Base-by-base conservation (phyloP, 1,284 basidiomycete genomes). In the Rugiboletus extremiorientalis region DNA sequence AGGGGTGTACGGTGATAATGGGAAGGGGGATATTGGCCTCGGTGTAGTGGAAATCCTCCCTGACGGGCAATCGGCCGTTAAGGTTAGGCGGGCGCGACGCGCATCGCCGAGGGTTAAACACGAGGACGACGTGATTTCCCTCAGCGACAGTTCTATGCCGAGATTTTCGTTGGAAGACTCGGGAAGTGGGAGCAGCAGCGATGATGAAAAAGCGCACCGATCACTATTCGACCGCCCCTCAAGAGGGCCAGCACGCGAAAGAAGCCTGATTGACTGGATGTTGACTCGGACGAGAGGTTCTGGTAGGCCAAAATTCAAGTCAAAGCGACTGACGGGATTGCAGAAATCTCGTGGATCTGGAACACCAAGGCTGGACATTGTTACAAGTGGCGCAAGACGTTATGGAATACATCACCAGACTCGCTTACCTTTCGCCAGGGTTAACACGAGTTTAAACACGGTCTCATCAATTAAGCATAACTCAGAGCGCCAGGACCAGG, bases 201-300 rank as follows among this genome's bases (percentile, higher is more conserved):
- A 74, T 5, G 68, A 71, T 11, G 74, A 67, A 66, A 44, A 67
- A 68, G 52, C 62, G 50, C 62, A 66, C 8, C 69, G 54, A 14
- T 76, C 73, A 43, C 60, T 78, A 31, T 63, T 64, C 33, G 66
- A 74, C 30, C 60, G 53, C 58, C 65, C 57, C 28, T 31, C 58
- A 41, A 67, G 63, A 37, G 63, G 56, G 3, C 66, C 66, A 31
- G 58, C 54, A 15, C 74, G 67, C 43, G 77, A 81, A 55, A 75
- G 73, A 59, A 79, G 76, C 61, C 65, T 84, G 42, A 84, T 86
- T 51, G 82, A 86, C 58, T 83, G 78, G 69, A 86, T 86, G 84
- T 59, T 85, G 44, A 72, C 71, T n/a, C 74, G 76, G 52, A 75
- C 75, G 8, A 73, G 74, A 37, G 71, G 62, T 33, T 60, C 75